Percentiles rank a stretch among this genome's conserved stretches.
phyloP scores from a whole-genome alignment of 192 early-diverging fungal genomes.

The Rhizophagus clarus region DNA sequence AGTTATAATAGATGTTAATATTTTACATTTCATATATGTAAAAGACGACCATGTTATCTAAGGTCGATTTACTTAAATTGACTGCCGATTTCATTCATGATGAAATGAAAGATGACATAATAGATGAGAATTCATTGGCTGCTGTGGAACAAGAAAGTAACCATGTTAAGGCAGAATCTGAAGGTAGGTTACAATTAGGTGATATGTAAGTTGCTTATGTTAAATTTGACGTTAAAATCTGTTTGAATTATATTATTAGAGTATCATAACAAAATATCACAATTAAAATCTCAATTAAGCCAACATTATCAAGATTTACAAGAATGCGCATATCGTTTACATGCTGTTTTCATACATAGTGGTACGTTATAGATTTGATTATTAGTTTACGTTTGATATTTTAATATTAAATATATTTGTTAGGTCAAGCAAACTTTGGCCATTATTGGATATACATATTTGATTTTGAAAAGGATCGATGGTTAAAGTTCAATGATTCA shows the following conservation, averaged over 20 bases:
- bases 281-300: conserved; percentile 31
- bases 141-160: not conserved
- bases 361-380: conserved; percentile 36
- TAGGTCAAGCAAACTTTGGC: conserved; percentile 64
- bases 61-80: conserved; percentile 9
- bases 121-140: not conserved
- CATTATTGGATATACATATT: conserved; percentile 82
- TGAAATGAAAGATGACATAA: not conserved
- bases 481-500: conserved; percentile 79
- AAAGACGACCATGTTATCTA: conserved; percentile 8
- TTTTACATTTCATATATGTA: not conserved
- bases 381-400: not conserved
- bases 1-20: not conserved
- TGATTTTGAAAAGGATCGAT: conserved; percentile 56
- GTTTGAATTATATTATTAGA: not conserved
- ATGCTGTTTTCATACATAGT: conserved; percentile 81
- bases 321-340: conserved; percentile 58
- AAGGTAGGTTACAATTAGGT: not conserved
- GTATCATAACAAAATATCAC: not conserved
- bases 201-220: no score
- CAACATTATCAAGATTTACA: conserved; percentile 41
- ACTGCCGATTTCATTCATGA: not conserved
- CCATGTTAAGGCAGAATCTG: not conserved
- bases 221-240: not conserved
- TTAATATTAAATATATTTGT: not conserved